phyloP scores from a whole-genome alignment of 1,284 basidiomycete species.

The Uromyces viciae-fabae region DNA sequence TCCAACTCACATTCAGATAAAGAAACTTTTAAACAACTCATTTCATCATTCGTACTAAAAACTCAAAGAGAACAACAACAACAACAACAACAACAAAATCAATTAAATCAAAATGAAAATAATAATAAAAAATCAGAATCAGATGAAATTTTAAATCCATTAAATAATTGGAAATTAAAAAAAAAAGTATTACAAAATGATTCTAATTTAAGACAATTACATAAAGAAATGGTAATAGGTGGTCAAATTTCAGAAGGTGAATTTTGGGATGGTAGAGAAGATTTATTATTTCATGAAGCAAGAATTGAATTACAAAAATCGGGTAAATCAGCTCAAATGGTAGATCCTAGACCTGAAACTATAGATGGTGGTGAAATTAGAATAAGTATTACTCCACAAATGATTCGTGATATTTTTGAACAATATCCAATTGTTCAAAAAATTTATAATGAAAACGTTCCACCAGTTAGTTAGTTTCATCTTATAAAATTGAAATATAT shows the following conservation, averaged over 20 bases:
- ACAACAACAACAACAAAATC: constrained; percentile 40
- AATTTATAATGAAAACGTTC: constrained; percentile 89
- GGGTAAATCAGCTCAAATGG: constrained; percentile 76
- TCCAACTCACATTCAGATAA: constrained; percentile 64
- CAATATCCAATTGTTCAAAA: constrained; percentile 91
- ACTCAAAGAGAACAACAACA: constrained; percentile 57
- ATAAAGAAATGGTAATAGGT: constrained; percentile 76
- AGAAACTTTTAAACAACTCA: constrained; percentile 71
- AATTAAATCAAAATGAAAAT: constrained; percentile 47
- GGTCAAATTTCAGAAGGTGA: constrained; percentile 83
- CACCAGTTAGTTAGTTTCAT: constrained; percentile 53
- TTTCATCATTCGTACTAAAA: constrained; percentile 68
- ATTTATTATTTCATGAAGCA: constrained; percentile 68
- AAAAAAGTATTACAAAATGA: constrained; percentile 74
- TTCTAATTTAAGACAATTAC: constrained; percentile 70
- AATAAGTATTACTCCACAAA: constrained; percentile 85
- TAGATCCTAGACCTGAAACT: constrained; percentile 81
- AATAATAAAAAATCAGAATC: constrained; percentile 46
- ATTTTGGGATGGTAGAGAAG: constrained; percentile 91
- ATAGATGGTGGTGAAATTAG: constrained; percentile 71
- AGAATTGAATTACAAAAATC: constrained; percentile 69
- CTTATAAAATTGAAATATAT: neutral
- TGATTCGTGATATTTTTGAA: constrained; percentile 92
- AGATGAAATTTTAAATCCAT: constrained; percentile 49
- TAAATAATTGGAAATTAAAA: constrained; percentile 59